Base-by-base conservation (phyloP, 2,329 filamentous ascomycete species). In the Clarireedia monteithiana region DNA sequence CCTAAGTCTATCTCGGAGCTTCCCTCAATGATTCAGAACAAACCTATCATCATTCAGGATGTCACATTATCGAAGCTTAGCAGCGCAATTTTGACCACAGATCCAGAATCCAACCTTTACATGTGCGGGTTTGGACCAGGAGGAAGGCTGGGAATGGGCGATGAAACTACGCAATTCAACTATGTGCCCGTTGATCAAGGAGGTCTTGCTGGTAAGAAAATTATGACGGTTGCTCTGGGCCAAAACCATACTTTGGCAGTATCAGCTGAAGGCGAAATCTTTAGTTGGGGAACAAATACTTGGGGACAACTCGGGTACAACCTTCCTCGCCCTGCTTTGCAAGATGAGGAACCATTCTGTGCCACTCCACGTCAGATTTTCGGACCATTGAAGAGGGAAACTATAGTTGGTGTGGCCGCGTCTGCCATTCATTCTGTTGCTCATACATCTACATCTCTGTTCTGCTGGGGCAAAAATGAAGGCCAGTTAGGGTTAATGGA, bases 401-500 rank as follows among this genome's bases (percentile, higher is more conserved):
- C 75, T 1, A 81, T 97, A 15, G 71, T 88, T 23, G 94, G 94
- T 0, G 82, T 91, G 55, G 91, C 94, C 2, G 92, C 94, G 6
- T 97, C 94, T 1, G 79, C 89, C 0, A 84, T 95, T 40, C 94
- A 99, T 71, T 97, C 94, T 0, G 91, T 95, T 3, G 89, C 90
- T 0, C 88, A 94, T 66, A 96, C 90, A 0, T 78, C 81, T 1
- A 82, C 83, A 0, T 89, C 89, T 1, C 74, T 99, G 1, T 99
- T 89, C 68, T 95, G 90, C 2, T 99, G 95, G 78, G 94, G 94
- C 23, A 95, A 94, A 66, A 99, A 97, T 65, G 84, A 91, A 63
- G 94, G 94, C 1, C 94, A 99, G 69, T 80, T 99, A 48, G 94
- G 91, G 5, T 79, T 99, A 53, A 91, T 96, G 74, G 94, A 96